Evolutionary conservation across 371 early-diverging fungal species (phyloP).

Genomic region (Ecytonucleospora hepatopenaei): DNA sequence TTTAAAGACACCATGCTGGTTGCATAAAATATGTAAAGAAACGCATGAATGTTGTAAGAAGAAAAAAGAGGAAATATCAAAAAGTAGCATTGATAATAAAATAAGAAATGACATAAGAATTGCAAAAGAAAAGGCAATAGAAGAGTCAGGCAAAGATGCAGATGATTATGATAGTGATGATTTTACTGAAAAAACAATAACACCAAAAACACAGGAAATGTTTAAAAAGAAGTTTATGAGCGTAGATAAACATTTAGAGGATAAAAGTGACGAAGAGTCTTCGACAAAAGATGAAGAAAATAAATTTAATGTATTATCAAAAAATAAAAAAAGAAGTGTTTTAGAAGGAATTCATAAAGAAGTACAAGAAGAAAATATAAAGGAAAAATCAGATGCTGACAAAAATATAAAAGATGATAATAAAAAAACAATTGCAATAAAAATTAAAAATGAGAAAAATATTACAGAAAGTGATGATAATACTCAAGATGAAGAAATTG

Average conservation of each 20-base stretch:
- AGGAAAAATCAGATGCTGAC: neutral
- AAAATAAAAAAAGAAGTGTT: neutral
- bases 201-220: neutral
- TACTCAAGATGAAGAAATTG: too few relatives aligned
- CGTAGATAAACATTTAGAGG: neutral
- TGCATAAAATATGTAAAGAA: constrained; percentile 49
- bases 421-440: neutral
- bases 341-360: neutral
- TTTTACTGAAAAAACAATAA: neutral
- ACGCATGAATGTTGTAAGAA: constrained; percentile 18
- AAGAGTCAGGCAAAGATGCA: neutral
- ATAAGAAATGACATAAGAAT: too few relatives aligned
- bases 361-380: neutral
- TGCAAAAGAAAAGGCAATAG: neutral
- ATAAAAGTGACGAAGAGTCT: neutral
- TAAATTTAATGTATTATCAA: neutral
- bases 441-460: neutral
- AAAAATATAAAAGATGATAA: neutral
- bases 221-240: too few relatives aligned
- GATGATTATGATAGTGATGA: neutral
- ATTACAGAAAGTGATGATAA: neutral
- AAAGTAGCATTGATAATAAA: neutral
- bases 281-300: neutral
- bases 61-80: too few relatives aligned
- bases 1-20: constrained; percentile 50